Percentiles rank a stretch among this genome's conserved stretches.
These are phyloP conservation scores for Russula lepida DNA, from an alignment of 768 basidiomycete genomes.

Conservation along the genomic window DNA sequence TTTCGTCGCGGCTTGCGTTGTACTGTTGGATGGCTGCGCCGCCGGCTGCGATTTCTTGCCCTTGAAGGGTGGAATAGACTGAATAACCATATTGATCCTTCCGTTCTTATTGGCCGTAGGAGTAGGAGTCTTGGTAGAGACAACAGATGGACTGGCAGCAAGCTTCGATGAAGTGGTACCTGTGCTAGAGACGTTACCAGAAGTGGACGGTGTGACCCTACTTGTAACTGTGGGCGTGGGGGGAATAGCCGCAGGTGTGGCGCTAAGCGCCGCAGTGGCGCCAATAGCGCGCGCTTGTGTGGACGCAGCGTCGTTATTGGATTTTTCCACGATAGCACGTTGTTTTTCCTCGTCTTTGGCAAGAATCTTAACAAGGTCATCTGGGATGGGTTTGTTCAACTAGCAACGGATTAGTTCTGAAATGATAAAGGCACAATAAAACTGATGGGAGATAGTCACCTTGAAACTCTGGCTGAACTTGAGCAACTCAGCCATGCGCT, in stretches of 20 bases:
- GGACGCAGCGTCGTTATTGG: slow-evolving; percentile 57
- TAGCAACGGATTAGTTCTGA: slow-evolving; percentile 25
- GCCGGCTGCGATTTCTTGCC: slow-evolving; percentile 34
- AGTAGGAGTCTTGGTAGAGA: slow-evolving; percentile 2
- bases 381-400: slow-evolving; percentile 93
- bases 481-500: slow-evolving; percentile 84
- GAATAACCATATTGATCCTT: slow-evolving; percentile 68
- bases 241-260: slow-evolving; percentile 36
- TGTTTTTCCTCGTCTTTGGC: slow-evolving; percentile 94
- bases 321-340: slow-evolving; percentile 71
- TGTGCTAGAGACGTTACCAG: slow-evolving; percentile 6
- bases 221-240: slow-evolving; percentile 29
- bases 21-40: slow-evolving; percentile 28
- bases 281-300: slow-evolving; percentile 58
- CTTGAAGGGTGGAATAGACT: slow-evolving; percentile 86
- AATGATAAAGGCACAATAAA: background rate
- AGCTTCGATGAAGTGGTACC: slow-evolving; percentile 16
- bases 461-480: slow-evolving; percentile 94
- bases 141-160: slow-evolving; percentile 16
- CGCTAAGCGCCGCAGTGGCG: slow-evolving; percentile 31
- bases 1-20: slow-evolving; percentile 26
- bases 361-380: slow-evolving; percentile 85
- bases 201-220: slow-evolving; percentile 18
- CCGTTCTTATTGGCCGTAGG: slow-evolving; percentile 14
- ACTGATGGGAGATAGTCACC: slow-evolving; percentile 36